Evolutionary conservation across 2,329 filamentous ascomycete genomes (phyloP), one percentile per base, ranked within the genome.

Genomic region (Cladosporium sp.): DNA sequence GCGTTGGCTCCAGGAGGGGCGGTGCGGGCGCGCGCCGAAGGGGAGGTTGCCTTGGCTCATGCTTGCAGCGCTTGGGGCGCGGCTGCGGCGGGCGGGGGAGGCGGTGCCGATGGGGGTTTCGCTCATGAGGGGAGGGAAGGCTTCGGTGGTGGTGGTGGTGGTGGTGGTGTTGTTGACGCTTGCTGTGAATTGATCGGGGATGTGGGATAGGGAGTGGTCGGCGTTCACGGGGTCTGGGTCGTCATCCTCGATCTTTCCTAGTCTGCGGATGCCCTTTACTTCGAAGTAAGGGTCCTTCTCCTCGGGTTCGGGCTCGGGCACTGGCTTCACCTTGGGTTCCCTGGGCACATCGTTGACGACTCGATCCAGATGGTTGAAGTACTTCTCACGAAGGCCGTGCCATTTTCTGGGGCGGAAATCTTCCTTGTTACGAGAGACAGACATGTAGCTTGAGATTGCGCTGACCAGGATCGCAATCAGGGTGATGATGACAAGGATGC

Each of bases 171-270:
- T 32, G 19, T 59, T 55, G 6, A 70, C 44, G 27, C 61, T 64
- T 5, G 64, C 27, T 34, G 64, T 60, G 2, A 65, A 68, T 8
- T 62, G 54, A 20, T 61, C 61, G 7, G 60, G 54, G 22, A 62
- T 57, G 19, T 54, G 30, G 19, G 42, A 40, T 3, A 50, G 47
- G 32, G 51, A 52, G 11, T 47, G 47, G 39, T 67, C 65, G 18
- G 41, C 15, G 9, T 58, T 58, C 1, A 54, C 56, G 51, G 66
- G 63, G 7, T 73, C 69, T 4, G 56, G 47, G 56, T 82, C 80
- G 54, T 88, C 82, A 56, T 89, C 86, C 52, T 88, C 84, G 47
- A 89, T 85, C 70, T 89, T 90, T 17, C 82, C 77, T 29, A 81
- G 71, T 12, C 86, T 79, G 42, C 80, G 79, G 37, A 89, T 80